A percentile compares a stretch with the other conserved stretches of the same genome.
Evolutionary conservation across 495 filamentous ascomycete genomes (phyloP).

Genomic region (Neurospora tetrasperma): DNA sequence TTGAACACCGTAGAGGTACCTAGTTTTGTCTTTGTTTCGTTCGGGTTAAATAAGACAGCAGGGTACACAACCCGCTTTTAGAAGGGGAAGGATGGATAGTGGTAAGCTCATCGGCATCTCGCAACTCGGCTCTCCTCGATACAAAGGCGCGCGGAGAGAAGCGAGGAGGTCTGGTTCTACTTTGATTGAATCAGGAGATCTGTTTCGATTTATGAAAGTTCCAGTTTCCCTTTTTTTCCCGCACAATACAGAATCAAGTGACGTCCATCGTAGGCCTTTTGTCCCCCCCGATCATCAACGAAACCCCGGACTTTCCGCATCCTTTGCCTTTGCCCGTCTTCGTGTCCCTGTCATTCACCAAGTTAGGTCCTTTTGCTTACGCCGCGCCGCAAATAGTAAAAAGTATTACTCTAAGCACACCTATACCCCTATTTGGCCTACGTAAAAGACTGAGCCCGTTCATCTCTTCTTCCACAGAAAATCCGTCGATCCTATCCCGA

Average conservation of each 20-base stretch:
- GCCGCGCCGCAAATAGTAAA: background rate
- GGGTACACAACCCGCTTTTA: background rate
- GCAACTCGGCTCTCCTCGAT: background rate
- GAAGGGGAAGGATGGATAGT: background rate
- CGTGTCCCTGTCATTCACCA: background rate
- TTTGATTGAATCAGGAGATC: background rate
- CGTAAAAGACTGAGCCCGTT: background rate
- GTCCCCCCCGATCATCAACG: background rate
- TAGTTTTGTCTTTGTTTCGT: background rate
- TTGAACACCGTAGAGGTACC: too few species aligned
- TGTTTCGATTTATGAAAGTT: background rate
- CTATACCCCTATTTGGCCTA: too few species aligned
- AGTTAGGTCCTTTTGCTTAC: too few species aligned
- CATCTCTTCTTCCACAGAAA: background rate
- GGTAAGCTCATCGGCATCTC: background rate
- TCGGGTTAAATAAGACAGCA: background rate
- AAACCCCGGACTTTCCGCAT: background rate
- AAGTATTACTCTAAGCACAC: too few species aligned
- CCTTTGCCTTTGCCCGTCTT: background rate
- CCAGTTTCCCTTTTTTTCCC: background rate
- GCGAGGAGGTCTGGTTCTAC: background rate
- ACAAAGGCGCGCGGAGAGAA: background rate
- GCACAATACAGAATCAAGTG: background rate
- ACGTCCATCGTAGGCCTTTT: background rate
- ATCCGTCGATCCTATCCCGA: background rate